Conservation (phyloP, 1,284 basidiomycete species). For the Sporisorium graminicola region DNA sequence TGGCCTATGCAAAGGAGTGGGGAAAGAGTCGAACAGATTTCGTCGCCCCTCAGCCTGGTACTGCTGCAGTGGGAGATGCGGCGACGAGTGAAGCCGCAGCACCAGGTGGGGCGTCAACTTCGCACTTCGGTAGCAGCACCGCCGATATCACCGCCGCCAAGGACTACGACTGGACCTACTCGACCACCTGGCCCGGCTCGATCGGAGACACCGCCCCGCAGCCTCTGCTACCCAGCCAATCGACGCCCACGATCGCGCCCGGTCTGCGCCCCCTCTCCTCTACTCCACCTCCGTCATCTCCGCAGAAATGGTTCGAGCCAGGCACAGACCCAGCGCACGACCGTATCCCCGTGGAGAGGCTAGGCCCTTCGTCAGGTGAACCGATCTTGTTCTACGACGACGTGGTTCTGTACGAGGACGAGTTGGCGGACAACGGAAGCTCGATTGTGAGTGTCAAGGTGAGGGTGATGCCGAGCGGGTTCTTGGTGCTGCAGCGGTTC, state of each 20-base stretch:
- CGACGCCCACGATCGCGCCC: not conserved
- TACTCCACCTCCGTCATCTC: not conserved
- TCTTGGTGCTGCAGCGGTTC: slow-evolving; percentile 90
- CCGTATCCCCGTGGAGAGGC: slow-evolving; percentile 64
- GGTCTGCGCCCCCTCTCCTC: slow-evolving; percentile 3
- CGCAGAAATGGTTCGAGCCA: slow-evolving; percentile 31
- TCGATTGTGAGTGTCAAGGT: slow-evolving; percentile 67
- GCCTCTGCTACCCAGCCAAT: slow-evolving; percentile 10
- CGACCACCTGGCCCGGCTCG: slow-evolving; percentile 85
- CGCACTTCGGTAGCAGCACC: slow-evolving; percentile 47
- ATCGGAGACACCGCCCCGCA: slow-evolving; percentile 25
- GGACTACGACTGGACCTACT: slow-evolving; percentile 96
- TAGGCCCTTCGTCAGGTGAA: slow-evolving; percentile 61
- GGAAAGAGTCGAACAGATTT: slow-evolving; percentile 80
- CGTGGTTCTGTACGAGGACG: slow-evolving; percentile 67
- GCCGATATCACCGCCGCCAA: slow-evolving; percentile 57
- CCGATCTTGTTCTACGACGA: slow-evolving; percentile 69
- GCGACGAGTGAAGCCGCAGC: not conserved
- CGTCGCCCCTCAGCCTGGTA: not conserved
- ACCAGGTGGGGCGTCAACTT: slow-evolving; percentile 3
- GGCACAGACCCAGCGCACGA: slow-evolving; percentile 59
- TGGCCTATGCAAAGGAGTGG: slow-evolving; percentile 95
- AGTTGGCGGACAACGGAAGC: slow-evolving; percentile 68
- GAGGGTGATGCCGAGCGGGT: slow-evolving; percentile 95
- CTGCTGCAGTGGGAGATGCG: not conserved